Base-by-base conservation (phyloP, 345 rosid species). In the Arabidopsis suecica region DNA sequence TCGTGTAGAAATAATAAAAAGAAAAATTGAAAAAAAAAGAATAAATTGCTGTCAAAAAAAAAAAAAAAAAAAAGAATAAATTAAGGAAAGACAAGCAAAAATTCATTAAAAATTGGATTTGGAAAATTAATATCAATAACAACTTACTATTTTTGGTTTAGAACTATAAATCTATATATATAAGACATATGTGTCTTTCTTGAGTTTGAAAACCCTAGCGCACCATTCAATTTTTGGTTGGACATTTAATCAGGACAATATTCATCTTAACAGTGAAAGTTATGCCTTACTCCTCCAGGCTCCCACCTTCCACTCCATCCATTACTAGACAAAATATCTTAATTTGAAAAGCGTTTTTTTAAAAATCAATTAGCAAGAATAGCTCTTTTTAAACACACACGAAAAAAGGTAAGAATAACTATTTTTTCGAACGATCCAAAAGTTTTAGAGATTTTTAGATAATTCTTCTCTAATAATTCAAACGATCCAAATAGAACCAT, bases 401-500 rank as follows among this genome's bases (percentile, higher is more conserved):
- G 14, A 0, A 5, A 5, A 13, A 13, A 5, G 3, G 20, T 45
- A 18, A 48, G 10, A 48, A 7, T 16, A 48, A 4, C 51, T 2
- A 6, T 2, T 7, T 3, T 48, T 47, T 47, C 4, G 12, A 56
- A 58, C 40, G 62, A 58, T 16, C 28, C 42, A 58, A 57, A 34
- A 9, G 14, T 5, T 40, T 6, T 22, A 5, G 3, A 40, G 37
- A 22, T 40, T 23, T 23, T 6, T 16, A 9, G 38, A 73, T 42
- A 33, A 34, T 25, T 32, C n/a, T 34, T 45, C 64, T 54, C 34
- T 16, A 40, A 38, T 61, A 36, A 60, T 37, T 50, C 12, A 37
- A 59, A 40, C 22, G 61, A 61, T 72, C 76, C 42, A 72, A 12
- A 50, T 16, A 61, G 41, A 38, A 72, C 7, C 41, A 16, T 37